These are phyloP conservation scores for Sarocladium brachiariae DNA, from an alignment of 2,329 filamentous ascomycete species.

Conservation along the genomic window DNA sequence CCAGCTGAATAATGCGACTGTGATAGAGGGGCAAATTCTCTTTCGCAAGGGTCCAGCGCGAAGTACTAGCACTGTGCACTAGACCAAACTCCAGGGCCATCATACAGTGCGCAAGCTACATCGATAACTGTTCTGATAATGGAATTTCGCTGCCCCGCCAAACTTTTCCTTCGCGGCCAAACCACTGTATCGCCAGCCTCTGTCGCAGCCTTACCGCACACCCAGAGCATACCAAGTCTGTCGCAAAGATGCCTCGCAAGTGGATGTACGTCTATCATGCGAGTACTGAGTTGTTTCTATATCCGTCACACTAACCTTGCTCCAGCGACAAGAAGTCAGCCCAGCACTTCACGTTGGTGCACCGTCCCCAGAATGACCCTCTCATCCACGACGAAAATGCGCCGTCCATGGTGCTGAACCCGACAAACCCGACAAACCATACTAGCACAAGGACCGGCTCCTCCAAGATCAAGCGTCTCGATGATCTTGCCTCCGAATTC, in stretches of 20 bases:
- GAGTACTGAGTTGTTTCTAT: too few relatives aligned
- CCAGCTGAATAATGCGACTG: constrained; percentile 31
- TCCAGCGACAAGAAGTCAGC: constrained; percentile 77
- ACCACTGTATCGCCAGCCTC: background rate
- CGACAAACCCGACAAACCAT: constrained; percentile 29
- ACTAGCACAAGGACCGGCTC: constrained; percentile 27
- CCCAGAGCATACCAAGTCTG: background rate
- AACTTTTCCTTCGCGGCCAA: constrained; percentile 10
- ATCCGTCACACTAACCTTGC: too few relatives aligned
- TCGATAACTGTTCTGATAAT: constrained; percentile 1
- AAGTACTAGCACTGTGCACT: constrained; percentile 22
- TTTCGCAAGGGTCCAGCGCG: constrained; percentile 12
- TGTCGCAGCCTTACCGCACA: constrained; percentile 4
- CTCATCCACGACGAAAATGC: constrained; percentile 88
- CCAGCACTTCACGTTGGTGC: constrained; percentile 87
- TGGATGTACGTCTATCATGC: constrained; percentile 47
- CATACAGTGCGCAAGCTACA: background rate
- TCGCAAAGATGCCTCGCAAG: constrained; percentile 41
- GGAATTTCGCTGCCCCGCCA: constrained; percentile 14
- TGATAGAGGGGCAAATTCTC: constrained; percentile 45
- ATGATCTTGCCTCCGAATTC: constrained; percentile 71
- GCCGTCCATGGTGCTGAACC: constrained; percentile 86
- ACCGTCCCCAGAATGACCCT: constrained; percentile 95
- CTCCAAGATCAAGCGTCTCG: constrained; percentile 56
- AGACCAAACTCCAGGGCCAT: constrained; percentile 3